Conservation (phyloP, 768 basidiomycete species). For the Kwoniella sp. region DNA sequence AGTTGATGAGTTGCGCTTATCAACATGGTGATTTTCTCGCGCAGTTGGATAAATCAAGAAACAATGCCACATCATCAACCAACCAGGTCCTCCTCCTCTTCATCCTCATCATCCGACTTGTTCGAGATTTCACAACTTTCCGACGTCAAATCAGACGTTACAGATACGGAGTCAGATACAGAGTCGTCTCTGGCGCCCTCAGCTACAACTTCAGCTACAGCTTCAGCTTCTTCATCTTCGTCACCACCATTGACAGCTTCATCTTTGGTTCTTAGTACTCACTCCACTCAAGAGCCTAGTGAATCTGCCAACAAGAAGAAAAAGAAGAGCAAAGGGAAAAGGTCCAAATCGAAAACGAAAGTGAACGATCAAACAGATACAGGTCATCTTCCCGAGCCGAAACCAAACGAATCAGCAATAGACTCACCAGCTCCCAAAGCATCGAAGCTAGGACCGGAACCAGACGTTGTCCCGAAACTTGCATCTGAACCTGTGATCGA, state of each 20-base stretch:
- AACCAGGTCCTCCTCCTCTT: not conserved
- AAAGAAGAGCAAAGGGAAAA: not conserved
- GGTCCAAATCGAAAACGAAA: not conserved
- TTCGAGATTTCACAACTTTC: not conserved
- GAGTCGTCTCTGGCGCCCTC: not conserved
- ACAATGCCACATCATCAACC: constrained; percentile 10
- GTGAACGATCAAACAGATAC: too few relatives aligned
- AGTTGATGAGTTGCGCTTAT: too few relatives aligned
- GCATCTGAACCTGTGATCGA: not conserved
- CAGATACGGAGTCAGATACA: not conserved
- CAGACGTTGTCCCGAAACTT: too few relatives aligned
- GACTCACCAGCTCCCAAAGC: too few relatives aligned
- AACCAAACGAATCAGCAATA: too few relatives aligned
- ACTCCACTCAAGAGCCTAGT: not conserved
- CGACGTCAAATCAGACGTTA: not conserved
- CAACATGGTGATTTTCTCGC: too few relatives aligned
- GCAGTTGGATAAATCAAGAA: too few relatives aligned
- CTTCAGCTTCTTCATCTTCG: not conserved
- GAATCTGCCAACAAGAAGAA: not conserved
- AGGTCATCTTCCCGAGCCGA: not conserved
- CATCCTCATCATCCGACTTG: not conserved
- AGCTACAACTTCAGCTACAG: not conserved
- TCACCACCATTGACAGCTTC: not conserved
- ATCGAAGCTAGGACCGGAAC: too few relatives aligned
- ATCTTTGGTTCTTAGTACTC: not conserved